A percentile compares a stretch with the other conserved stretches of the same genome.
These are phyloP conservation scores for Dovyalis caffra DNA, from an alignment of 345 rosid genomes.

Conservation along the genomic window DNA sequence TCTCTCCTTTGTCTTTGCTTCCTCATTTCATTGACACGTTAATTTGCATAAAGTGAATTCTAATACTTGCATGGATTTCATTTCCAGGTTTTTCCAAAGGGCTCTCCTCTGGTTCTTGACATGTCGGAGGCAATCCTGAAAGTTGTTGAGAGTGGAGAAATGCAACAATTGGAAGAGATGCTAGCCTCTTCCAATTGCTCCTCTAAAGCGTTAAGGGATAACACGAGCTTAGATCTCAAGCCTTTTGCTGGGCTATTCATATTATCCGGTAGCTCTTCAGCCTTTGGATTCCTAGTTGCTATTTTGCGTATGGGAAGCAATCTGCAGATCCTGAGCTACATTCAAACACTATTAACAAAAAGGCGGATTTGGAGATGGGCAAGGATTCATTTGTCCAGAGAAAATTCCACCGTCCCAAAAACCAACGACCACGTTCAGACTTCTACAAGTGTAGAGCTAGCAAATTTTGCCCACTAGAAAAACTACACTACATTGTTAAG, in stretches of 20 bases:
- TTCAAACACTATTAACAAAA: not conserved
- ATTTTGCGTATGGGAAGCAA: not conserved
- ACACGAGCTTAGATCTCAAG: constrained; percentile 15
- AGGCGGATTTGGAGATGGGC: constrained; percentile 6
- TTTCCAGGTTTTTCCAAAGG: constrained; percentile 28
- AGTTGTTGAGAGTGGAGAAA: constrained; percentile 25
- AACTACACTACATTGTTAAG: not conserved
- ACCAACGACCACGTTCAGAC: not conserved
- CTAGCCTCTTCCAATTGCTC: constrained; percentile 20
- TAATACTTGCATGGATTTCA: not conserved
- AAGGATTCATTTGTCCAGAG: not conserved
- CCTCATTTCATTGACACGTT: not conserved
- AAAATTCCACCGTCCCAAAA: not conserved
- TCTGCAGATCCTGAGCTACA: not conserved
- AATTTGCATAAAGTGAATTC: not conserved
- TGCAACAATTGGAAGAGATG: constrained; percentile 6
- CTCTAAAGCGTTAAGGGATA: not conserved
- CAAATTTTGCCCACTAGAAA: not conserved
- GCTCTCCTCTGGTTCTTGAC: constrained; percentile 25
- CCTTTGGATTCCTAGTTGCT: constrained; percentile 9
- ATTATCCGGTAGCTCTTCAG: constrained; percentile 21
- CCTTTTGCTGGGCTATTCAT: constrained; percentile 20
- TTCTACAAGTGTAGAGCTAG: not conserved
- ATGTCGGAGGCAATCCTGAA: constrained; percentile 28
- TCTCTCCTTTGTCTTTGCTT: not conserved